Evolutionary conservation across 352 stramenopile species (phyloP).

Genomic region (Phytophthora hibernalis): DNA sequence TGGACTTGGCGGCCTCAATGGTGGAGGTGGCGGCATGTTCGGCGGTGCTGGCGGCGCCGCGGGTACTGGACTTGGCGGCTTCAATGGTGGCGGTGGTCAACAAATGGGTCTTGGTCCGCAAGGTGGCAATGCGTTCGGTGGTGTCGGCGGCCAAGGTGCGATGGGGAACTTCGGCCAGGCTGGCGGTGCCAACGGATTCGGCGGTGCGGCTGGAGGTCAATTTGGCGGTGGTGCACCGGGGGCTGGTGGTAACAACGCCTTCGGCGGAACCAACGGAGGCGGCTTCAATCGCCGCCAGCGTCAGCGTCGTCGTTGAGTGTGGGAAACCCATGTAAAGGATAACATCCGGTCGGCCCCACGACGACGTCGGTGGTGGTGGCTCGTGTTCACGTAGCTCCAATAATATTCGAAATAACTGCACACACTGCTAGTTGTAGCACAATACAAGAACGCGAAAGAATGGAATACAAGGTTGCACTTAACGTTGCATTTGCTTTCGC

Average conservation of each 20-base stretch:
- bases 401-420: too few species aligned
- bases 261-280: too few species aligned
- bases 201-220: slow-evolving; percentile 1
- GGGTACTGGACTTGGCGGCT: slow-evolving; percentile 3
- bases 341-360: too few species aligned
- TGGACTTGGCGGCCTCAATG: background rate
- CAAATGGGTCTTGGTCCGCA: slow-evolving; percentile 18
- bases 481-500: too few species aligned
- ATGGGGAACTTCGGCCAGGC: slow-evolving; percentile 3
- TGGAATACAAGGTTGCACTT: too few species aligned
- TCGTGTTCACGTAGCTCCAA: too few species aligned
- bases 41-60: slow-evolving; percentile 1
- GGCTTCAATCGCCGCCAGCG: slow-evolving; percentile 5
- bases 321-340: too few species aligned
- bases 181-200: background rate
- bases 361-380: too few species aligned
- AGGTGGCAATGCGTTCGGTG: slow-evolving; percentile 15
- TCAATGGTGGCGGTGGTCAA: slow-evolving; percentile 1
- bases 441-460: too few species aligned
- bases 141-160: slow-evolving; percentile 5
- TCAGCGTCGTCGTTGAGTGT: slow-evolving; percentile 6
- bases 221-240: background rate
- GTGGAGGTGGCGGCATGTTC: slow-evolving; percentile 10
- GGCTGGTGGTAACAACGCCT: background rate
- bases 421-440: too few species aligned